A percentile compares a stretch with the other conserved stretches of the same genome.
Evolutionary conservation across 495 filamentous ascomycete genomes (phyloP).

Genomic region (Penicillium bovifimosum): DNA sequence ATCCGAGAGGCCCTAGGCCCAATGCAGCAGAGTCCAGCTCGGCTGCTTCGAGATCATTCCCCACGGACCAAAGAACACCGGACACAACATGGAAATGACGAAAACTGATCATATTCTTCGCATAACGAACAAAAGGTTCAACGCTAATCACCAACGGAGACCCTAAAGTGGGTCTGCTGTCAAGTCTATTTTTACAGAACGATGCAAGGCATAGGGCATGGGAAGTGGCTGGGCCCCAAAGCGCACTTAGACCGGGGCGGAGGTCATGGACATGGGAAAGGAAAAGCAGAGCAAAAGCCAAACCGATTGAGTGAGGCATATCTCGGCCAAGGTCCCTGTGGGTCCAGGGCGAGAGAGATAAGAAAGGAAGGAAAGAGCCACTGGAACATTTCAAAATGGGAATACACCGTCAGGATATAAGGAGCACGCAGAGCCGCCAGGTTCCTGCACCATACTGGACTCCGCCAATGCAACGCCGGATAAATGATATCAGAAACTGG

Average conservation of each 20-base stretch:
- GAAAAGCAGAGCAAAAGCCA: conserved; percentile 14
- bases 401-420: conserved; percentile 22
- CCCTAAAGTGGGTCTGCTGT: conserved; percentile 22
- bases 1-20: conserved; percentile 6
- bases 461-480: conserved; percentile 33
- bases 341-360: neutral
- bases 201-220: conserved; percentile 23
- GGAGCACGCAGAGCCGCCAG: conserved; percentile 19
- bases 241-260: conserved; percentile 12
- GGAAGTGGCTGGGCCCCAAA: conserved; percentile 17
- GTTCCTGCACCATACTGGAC: conserved; percentile 26
- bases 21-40: conserved; percentile 4
- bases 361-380: neutral
- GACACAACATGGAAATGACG: conserved; percentile 6
- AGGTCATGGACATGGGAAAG: conserved; percentile 13
- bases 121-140: conserved; percentile 33
- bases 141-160: conserved; percentile 41
- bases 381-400: conserved; percentile 2
- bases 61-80: neutral
- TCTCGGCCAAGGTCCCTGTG: neutral
- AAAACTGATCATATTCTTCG: conserved; percentile 39
- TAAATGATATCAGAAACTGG: conserved; percentile 26
- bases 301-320: conserved; percentile 1
- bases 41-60: neutral
- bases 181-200: conserved; percentile 45